Base-by-base conservation (phyloP, 768 basidiomycete species). In the Phanerochaete carnosa region DNA sequence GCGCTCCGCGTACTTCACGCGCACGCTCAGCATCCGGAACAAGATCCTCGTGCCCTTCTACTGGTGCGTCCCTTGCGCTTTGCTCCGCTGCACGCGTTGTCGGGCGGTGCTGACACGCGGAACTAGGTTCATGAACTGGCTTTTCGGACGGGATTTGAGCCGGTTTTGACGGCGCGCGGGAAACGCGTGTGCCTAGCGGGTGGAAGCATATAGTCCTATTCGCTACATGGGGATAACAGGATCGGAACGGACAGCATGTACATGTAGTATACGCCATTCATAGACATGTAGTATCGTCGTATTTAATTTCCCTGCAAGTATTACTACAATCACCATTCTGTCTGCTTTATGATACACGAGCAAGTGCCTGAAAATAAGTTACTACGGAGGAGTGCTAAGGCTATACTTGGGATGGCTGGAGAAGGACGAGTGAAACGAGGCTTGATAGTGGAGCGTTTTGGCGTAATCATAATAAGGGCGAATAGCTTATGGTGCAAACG, bases 1-100 rank as follows among this genome's bases (percentile, higher is more conserved):
- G 90, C 79, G 90, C 56, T 88, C 86, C 19, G 89, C 90, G 1
- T 92, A 93, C 73, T 89, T 90, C 70, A 88, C 88, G 5, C 84
- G 83, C 83, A 89, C 89, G 3, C 71, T 92, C 56, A 90, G 87
- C 68, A 60, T 81, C 63, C 77, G 88, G 71, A 91, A 91, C 73
- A 89, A 85, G 68, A 87, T 88, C 55, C 71, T 88, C 22, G 84
- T 89, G 0, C 86, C 87, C 26, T 77, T 77, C n/a, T 88, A 86
- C 65, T 88, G 86, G 83, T 85, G 63, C 67, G 81, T 74, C 22
- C n/a, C 50, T 55, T 63, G n/a, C n/a, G n/a, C n/a, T n/a, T n/a
- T n/a, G n/a, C 22, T 45, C 45, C 32, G 7, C 45, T 58, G 39
- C 16, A 46, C 64, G 50, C 43, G 43, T 45, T 53, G 56, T 29